Base-by-base conservation (phyloP, 352 stramenopile species). In the Pythium myriotylum region DNA sequence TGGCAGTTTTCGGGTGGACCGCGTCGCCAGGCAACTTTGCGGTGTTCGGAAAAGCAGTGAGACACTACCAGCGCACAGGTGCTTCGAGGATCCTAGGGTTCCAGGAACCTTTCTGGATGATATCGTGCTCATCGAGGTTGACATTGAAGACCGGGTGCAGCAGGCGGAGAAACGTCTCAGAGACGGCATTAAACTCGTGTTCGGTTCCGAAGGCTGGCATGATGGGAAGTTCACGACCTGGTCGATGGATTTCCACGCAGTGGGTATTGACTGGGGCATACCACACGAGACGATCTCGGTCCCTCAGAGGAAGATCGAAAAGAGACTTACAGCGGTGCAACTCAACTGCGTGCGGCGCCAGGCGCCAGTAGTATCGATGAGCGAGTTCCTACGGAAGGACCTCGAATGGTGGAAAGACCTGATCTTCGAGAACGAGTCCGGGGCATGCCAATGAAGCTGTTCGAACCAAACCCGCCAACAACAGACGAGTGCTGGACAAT, bases 161-260 rank as follows among this genome's bases (percentile, higher is more conserved):
- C 29, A 55, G 22, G 55, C 55, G 5, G 55, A 54, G 24, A 55
- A 48, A 33, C 55, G 55, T 26, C 55, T 63, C 14, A 63, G 55
- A 55, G 55, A 54, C 20, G 43, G n/a, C 3, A 23, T 55, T 1
- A 55, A 55, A 23, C 46, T 63, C 19, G 46, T 63, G 26, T 55
- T 63, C 17, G 29, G 46, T 16, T 48, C 23, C 17, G 7, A 63
- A 3, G 55, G 55, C 17, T 55, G 55, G 55, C 45, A 63, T 33
- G 45, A 55, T 55, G 43, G 55, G 4, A 55, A 54, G 46, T 63
- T 63, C 55, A 49, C 42, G 46, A 55, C 33, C 35, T 63, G 55
- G 43, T 54, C 55, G 46, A 19, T 14, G 1, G n/a, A 55, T 6
- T 49, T 55, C 22, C 46, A 54, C 45, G 54, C 43, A 5, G 55